Evolutionary conservation across 805 yeast species (phyloP), one percentile per base, ranked within the genome.

Genomic region (Candida sakaeoensis): DNA sequence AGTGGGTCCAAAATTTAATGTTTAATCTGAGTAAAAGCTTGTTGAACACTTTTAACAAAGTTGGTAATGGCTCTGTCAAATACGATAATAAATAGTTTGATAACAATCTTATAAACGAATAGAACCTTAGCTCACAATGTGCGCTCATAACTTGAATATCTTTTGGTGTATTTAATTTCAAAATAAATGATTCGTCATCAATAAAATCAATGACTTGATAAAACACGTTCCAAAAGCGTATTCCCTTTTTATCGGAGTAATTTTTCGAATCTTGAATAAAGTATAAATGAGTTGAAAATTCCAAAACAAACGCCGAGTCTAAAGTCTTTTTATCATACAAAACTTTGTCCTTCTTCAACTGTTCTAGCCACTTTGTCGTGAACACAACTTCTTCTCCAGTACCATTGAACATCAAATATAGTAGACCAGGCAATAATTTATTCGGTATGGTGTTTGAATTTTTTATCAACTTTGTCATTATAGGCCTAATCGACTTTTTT

Each of bases 321-420:
- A 45, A 23, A 8, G 47, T 37, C 3, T 28, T 27, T 18, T 32
- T 29, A 8, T 40, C 39, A 27, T 44, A 41, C n/a, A 10, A 7
- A 14, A 24, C 36, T 15, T 21, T 16, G 10, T 14, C 28, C 8
- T 18, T 12, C 10, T 30, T 33, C 12, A 42, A 29, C 3, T 28
- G 16, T 12, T 26, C 8, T 8, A 42, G 17, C 42, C 39, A 36
- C 18, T 22, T 14, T 27, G 42, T 47, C 0, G 82, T 74, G 82
- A 84, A 81, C 1, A 50, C 44, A 24, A 66, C 61, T 47, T 77
- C 75, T 4, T 55, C 60, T 0, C 52, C 51, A 13, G 65, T 60
- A 1, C 85, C 88, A 40, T 75, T 80, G 41, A 79, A 76, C 42
- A 77, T 51, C 27, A 79, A 66, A 53, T 66, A 78, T 5, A 83